Evolutionary conservation across 768 basidiomycete species (phyloP).

Genomic region (Neoboletus subvelutipes): DNA sequence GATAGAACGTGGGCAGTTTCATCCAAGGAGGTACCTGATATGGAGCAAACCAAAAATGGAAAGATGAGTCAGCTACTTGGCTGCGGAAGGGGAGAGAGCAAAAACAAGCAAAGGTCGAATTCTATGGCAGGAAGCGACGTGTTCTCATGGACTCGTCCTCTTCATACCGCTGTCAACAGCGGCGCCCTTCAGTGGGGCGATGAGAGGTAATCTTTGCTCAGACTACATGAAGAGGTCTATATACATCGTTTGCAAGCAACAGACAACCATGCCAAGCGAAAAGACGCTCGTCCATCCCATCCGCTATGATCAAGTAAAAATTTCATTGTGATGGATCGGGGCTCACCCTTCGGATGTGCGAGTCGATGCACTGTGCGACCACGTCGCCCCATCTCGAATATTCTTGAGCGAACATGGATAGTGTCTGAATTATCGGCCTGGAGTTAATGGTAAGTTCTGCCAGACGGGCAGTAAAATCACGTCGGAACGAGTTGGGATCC

Average conservation of each 20-base stretch:
- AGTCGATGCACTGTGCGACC: conserved; percentile 77
- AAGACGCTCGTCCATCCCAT: conserved; percentile 26
- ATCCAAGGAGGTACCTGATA: conserved; percentile 81
- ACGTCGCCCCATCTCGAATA: conserved; percentile 75
- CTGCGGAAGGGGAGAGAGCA: conserved; percentile 23
- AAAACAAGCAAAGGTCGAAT: conserved; percentile 32
- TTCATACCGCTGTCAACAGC: conserved; percentile 34
- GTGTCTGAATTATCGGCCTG: conserved; percentile 86
- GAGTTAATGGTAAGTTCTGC: conserved; percentile 90
- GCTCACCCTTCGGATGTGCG: conserved; percentile 91
- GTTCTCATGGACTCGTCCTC: conserved; percentile 40
- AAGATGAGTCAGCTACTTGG: conserved; percentile 66
- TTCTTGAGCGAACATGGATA: conserved; percentile 92
- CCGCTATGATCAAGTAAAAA: conserved; percentile 29
- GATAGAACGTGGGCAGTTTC: conserved; percentile 92
- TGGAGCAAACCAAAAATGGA: conserved; percentile 27
- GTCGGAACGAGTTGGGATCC: conserved; percentile 73
- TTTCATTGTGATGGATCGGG: conserved; percentile 20
- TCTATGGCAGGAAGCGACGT: conserved; percentile 24
- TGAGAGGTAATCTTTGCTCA: conserved; percentile 43
- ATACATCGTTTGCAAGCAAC: conserved; percentile 43
- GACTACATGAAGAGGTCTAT: conserved; percentile 42
- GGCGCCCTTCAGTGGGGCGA: conserved; percentile 33
- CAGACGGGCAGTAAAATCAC: conserved; percentile 74
- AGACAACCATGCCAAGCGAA: conserved; percentile 22